Evolutionary conservation across 2,329 filamentous ascomycete genomes (phyloP), one percentile per base, ranked within the genome.

Genomic region (Alternaria sp.): DNA sequence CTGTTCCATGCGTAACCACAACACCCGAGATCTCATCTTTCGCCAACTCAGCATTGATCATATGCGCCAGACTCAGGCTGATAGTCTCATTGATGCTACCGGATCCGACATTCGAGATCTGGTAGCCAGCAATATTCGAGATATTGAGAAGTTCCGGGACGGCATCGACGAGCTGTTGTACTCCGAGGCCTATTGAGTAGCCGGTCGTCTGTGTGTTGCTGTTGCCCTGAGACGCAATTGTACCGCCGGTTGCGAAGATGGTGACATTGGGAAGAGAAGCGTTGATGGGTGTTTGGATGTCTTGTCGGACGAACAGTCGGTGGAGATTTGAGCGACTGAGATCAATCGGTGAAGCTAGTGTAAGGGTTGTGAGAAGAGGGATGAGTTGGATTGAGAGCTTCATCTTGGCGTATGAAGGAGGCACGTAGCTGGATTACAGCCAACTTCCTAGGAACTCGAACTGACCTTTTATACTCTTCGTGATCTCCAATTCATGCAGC

Each of bases 1-100:
- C 89, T 9, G 89, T 90, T 51, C 89, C 88, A 69, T 90, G 88
- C 0, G 88, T 90, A 57, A 91, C 79, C 6, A 90, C 86, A 7
- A 85, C 86, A 36, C 87, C 77, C 10, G 75, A 69, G 43, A 83
- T 75, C 1, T 80, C 77, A 0, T 74, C 72, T 61, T 81, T 81
- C 25, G 83, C 81, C 5, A 88, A 79, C 59, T 85, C 84, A 12
- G 71, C 68, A 59, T 86, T 84, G 56, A 88, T 84, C 58, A 80
- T 77, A 23, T 83, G 79, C 6, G 83, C 81, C 36, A 89, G 71
- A 25, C 79, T 81, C 19, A 88, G 77, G 32, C 85, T 80, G 57
- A 86, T 81, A 6, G 76, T 80, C 17, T 83, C 77, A 28, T 84
- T 87, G 66, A 89, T 68, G 25, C 68, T 73, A 5, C 75, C 74